A percentile compares a stretch with the other conserved stretches of the same genome.
These are phyloP conservation scores for Backusella tarrabulga DNA, from an alignment of 192 early-diverging fungal genomes.

Conservation along the genomic window DNA sequence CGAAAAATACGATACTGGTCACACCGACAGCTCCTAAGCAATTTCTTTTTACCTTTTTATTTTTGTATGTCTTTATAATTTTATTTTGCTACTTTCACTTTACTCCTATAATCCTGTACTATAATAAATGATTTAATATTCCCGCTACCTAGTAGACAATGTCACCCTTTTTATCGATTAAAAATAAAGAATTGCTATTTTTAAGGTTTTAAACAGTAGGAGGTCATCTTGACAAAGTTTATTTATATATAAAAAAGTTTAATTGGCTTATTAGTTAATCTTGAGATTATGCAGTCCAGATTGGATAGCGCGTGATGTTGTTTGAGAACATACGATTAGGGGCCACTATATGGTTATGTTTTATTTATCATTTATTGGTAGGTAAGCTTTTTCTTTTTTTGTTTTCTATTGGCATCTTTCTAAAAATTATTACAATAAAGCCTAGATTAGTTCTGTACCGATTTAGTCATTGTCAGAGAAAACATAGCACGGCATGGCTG, in stretches of 20 bases:
- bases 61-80: slow-evolving; percentile 3
- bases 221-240: background rate
- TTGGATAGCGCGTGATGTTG: background rate
- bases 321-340: background rate
- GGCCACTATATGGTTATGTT: background rate
- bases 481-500: too few relatives aligned
- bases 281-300: background rate
- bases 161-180: background rate
- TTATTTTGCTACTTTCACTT: background rate
- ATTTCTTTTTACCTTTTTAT: background rate
- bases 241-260: background rate
- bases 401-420: background rate
- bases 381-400: background rate
- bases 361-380: background rate
- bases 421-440: background rate
- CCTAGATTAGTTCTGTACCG: background rate
- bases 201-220: slow-evolving; percentile 1
- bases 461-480: too few relatives aligned
- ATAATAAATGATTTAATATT: slow-evolving; percentile 16
- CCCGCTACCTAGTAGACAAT: background rate
- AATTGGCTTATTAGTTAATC: background rate
- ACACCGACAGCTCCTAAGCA: background rate
- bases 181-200: background rate
- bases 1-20: slow-evolving; percentile 1
- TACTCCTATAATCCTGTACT: background rate